Conservation (phyloP, 225 moss, liverwort and hornwort genomes). For the Neckera pumila region DNA sequence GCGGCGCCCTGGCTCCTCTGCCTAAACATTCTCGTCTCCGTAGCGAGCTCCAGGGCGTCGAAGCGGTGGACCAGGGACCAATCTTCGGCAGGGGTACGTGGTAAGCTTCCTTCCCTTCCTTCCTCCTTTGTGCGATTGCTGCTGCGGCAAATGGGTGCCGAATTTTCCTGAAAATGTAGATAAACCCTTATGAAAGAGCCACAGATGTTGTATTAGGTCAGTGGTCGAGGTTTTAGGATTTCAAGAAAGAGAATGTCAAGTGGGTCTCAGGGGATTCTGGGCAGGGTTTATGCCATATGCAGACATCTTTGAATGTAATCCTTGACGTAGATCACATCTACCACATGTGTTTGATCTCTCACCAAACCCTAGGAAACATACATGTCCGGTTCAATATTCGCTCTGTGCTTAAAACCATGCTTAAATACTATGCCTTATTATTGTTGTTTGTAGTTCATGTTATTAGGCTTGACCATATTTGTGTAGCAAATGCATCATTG, state of each 20-base stretch:
- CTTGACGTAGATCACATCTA: background rate
- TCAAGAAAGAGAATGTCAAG: background rate
- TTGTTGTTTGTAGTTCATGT: background rate
- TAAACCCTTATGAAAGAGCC: background rate
- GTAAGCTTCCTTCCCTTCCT: background rate
- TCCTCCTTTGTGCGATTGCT: background rate
- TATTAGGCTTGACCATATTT: background rate
- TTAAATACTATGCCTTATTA: background rate
- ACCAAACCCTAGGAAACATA: background rate
- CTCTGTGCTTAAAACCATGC: background rate
- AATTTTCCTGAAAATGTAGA: background rate
- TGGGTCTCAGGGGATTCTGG: background rate
- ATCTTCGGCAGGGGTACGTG: constrained; percentile 31
- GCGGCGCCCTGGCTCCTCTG: background rate
- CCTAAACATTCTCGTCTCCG: background rate
- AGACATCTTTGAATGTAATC: too few species aligned
- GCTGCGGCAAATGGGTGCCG: background rate
- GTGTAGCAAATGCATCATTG: background rate
- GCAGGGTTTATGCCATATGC: background rate
- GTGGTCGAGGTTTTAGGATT: background rate
- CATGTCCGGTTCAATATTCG: background rate
- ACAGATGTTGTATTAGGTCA: background rate
- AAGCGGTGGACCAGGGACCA: background rate
- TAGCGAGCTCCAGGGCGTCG: background rate
- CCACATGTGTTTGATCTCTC: background rate